Base-by-base conservation (phyloP, 2,329 filamentous ascomycete genomes). In the Sarocladium brachiariae region DNA sequence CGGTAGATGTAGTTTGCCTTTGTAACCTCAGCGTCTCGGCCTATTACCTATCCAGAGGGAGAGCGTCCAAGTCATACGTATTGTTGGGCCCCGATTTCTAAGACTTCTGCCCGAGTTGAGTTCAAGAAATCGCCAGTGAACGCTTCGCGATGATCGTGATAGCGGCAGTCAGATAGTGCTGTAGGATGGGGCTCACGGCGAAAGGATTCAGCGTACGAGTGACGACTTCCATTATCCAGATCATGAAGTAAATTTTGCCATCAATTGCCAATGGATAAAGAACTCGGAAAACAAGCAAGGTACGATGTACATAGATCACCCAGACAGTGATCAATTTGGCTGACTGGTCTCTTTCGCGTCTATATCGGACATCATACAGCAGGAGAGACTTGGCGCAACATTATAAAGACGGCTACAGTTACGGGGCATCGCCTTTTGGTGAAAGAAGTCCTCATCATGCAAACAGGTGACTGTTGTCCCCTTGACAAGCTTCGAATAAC, bases 71-170 rank as follows among this genome's bases (percentile, higher is more conserved):
- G 72, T 64, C 57, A 80, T 76, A 6, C 78, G 57, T 82, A 73
- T 10, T 80, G 74, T 49, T 80, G 77, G 50, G 80, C 81, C 67
- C 78, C 84, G 11, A 82, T 70, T 63, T 84, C 78, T 39, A 83
- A 70, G 14, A 83, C 65, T 60, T 84, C 84, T 31, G 81, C 80
- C 58, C 81, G 72, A 2, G 80, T 76, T 2, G 83, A 73, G 58
- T 81, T 81, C 43, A 76, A 72, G 4, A 82, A 71, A 37, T 78
- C 80, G 59, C 68, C 65, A 54, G 80, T 73, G 27, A 76, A 63
- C n/a, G n/a, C 53, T 65, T 70, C 13, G 73, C 66, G 6, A 81
- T 67, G 49, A 80, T 74, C 18, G 68, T 65, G 19, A 74, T 72
- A 5, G 75, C 68, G 2, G 74, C 69, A 8, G 75, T 67, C 10